Percentiles rank a stretch among this genome's conserved stretches.
phyloP scores from a whole-genome alignment of 2,329 filamentous ascomycete species.

The Tolypocladium sp. region DNA sequence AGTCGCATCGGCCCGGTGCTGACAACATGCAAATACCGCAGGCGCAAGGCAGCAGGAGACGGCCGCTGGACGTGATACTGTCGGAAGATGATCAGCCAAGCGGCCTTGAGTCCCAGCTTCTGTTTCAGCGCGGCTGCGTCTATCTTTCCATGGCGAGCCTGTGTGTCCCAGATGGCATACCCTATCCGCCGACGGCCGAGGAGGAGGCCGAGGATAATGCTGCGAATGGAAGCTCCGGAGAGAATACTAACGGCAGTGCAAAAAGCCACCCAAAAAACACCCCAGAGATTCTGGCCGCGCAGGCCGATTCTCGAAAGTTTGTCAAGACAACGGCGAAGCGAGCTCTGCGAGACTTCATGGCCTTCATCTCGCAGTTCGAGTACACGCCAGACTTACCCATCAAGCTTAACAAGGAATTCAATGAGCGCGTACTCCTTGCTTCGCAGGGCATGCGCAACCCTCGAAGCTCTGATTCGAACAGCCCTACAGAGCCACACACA shows the following conservation, averaged over 20 bases:
- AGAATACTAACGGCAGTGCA: background rate
- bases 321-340: slow-evolving; percentile 69
- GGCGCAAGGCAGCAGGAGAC: slow-evolving; percentile 14
- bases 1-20: slow-evolving; percentile 42
- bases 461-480: slow-evolving; percentile 21
- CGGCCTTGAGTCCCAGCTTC: slow-evolving; percentile 63
- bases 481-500: slow-evolving; percentile 21
- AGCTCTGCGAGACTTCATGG: slow-evolving; percentile 64
- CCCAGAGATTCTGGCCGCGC: slow-evolving; percentile 7
- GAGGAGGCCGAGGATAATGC: background rate
- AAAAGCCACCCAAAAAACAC: slow-evolving; percentile 1
- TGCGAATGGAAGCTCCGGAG: background rate
- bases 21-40: slow-evolving; percentile 38
- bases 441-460: slow-evolving; percentile 36
- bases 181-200: slow-evolving; percentile 1
- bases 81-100: slow-evolving; percentile 51
- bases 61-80: slow-evolving; percentile 24
- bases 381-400: slow-evolving; percentile 65
- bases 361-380: slow-evolving; percentile 65
- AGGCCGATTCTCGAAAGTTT: slow-evolving; percentile 41
- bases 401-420: slow-evolving; percentile 48
- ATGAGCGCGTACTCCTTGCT: slow-evolving; percentile 46
- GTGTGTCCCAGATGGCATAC: slow-evolving; percentile 48
- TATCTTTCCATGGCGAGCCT: slow-evolving; percentile 65
- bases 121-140: slow-evolving; percentile 66